Evolutionary conservation across 176 grass and related monocot species (phyloP).

Genomic region (Carex cristatella): DNA sequence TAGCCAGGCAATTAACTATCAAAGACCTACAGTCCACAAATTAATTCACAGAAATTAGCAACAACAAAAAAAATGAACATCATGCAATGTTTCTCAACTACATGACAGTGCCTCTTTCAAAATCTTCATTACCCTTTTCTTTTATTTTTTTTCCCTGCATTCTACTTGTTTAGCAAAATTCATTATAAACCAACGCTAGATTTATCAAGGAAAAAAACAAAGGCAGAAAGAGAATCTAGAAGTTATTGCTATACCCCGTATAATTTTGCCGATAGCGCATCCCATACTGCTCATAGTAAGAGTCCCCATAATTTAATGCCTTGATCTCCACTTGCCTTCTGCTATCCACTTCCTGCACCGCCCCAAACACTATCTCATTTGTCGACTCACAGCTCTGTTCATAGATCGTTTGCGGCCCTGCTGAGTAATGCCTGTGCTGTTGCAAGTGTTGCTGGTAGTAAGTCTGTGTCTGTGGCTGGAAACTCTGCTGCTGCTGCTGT

Average conservation of each 20-base stretch:
- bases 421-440: slow-evolving; percentile 79
- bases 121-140: slow-evolving; percentile 1
- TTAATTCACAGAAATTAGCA: not conserved
- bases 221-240: slow-evolving; percentile 9
- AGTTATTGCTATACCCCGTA: slow-evolving; percentile 53
- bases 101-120: slow-evolving; percentile 6
- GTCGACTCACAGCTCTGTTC: slow-evolving; percentile 83
- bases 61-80: not conserved
- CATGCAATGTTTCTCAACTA: slow-evolving; percentile 2
- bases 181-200: not conserved
- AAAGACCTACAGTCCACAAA: not conserved
- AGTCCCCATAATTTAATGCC: slow-evolving; percentile 83
- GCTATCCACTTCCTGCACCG: slow-evolving; percentile 76
- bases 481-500: slow-evolving; percentile 40
- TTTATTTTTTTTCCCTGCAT: not conserved
- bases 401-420: slow-evolving; percentile 72
- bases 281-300: slow-evolving; percentile 72
- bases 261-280: slow-evolving; percentile 76
- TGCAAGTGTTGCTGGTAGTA: slow-evolving; percentile 49
- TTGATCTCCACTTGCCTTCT: slow-evolving; percentile 76
- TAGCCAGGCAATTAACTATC: not conserved
- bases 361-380: slow-evolving; percentile 93
- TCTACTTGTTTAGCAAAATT: slow-evolving; percentile 18
- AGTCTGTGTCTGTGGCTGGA: slow-evolving; percentile 41
- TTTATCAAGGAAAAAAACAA: slow-evolving; percentile 16